Conservation (phyloP, 371 early-diverging fungal genomes). For the Racocetra persica region DNA sequence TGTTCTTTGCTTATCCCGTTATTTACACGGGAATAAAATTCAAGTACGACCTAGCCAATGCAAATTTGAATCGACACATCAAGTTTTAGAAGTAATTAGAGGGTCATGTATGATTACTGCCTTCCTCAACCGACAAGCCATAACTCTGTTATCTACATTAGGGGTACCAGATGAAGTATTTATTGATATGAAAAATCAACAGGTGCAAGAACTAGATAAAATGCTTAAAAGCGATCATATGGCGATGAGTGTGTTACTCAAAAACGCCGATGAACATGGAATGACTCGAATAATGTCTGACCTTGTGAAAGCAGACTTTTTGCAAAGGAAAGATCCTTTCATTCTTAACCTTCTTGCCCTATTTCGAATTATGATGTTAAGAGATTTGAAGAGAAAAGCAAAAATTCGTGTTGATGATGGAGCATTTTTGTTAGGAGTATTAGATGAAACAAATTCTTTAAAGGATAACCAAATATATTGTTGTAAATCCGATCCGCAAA, state of each 20-base stretch:
- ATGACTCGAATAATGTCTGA: conserved; percentile 57
- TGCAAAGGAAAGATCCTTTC: conserved; percentile 61
- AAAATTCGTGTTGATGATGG: conserved; percentile 75
- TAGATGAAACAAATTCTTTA: conserved; percentile 77
- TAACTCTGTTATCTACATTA: conserved; percentile 69
- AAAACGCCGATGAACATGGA: conserved; percentile 66
- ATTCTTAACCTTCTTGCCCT: conserved; percentile 64
- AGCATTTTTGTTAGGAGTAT: conserved; percentile 76
- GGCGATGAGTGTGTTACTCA: conserved; percentile 58
- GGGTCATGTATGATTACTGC: conserved; percentile 64
- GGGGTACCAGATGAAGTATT: conserved; percentile 69
- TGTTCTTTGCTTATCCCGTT: conserved; percentile 41
- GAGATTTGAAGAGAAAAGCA: conserved; percentile 73
- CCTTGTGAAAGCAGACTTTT: conserved; percentile 68
- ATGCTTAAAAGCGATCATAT: conserved; percentile 55
- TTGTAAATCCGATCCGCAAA: conserved; percentile 55
- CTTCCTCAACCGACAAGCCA: conserved; percentile 79
- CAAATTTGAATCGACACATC: conserved; percentile 72
- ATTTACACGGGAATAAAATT: conserved; percentile 44
- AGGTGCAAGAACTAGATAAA: conserved; percentile 56
- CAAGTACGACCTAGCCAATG: conserved; percentile 72
- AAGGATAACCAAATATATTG: conserved; percentile 78
- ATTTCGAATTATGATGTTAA: conserved; percentile 61
- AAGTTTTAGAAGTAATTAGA: conserved; percentile 70
- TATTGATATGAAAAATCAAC: conserved; percentile 58